These are phyloP conservation scores for Nicotiana otophora DNA, from an alignment of 257 asterid genomes.

Conservation along the genomic window DNA sequence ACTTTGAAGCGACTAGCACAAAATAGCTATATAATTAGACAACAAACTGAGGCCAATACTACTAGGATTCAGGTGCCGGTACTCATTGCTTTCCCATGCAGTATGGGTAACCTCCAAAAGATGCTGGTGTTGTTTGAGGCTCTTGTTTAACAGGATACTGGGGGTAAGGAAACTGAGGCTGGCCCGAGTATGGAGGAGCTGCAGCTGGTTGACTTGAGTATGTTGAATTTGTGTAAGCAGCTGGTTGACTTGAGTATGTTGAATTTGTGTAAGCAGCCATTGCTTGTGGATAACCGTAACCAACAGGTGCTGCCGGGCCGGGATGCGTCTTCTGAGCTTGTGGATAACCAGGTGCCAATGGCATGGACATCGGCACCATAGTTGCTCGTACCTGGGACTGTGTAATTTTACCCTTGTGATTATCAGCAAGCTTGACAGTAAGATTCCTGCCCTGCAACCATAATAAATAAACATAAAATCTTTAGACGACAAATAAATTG, in stretches of 20 bases:
- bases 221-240: background rate
- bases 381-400: constrained; percentile 47
- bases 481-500: background rate
- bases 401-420: constrained; percentile 49
- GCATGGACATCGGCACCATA: constrained; percentile 37
- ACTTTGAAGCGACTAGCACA: background rate
- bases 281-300: constrained; percentile 51
- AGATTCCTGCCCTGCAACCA: constrained; percentile 66
- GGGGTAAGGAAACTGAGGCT: constrained; percentile 47
- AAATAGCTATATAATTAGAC: background rate
- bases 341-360: constrained; percentile 42
- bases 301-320: constrained; percentile 32
- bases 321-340: constrained; percentile 27
- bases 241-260: constrained; percentile 39
- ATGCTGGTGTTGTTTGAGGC: constrained; percentile 32
- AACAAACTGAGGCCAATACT: background rate
- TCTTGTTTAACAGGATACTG: constrained; percentile 48
- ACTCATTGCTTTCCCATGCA: constrained; percentile 59
- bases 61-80: background rate
- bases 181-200: constrained; percentile 39
- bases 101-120: constrained; percentile 57
- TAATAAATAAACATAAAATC: background rate
- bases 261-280: constrained; percentile 36
- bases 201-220: background rate
- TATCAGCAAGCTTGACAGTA: constrained; percentile 85